These are phyloP conservation scores for Trichoderma afroharzianum DNA, from an alignment of 2,329 filamentous ascomycete species.

Conservation along the genomic window DNA sequence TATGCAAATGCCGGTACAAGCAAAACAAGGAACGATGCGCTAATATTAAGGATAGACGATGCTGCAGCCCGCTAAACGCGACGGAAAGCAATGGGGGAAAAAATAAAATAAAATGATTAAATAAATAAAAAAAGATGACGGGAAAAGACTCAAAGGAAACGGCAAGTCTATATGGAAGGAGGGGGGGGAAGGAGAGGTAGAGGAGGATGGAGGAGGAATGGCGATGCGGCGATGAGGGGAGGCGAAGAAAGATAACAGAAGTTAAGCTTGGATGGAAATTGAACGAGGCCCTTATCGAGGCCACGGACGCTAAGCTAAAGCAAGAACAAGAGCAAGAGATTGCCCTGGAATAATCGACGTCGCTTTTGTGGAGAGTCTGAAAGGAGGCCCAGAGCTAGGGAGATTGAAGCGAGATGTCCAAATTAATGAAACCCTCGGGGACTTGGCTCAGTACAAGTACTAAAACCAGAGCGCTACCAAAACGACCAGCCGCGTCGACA, in stretches of 20 bases:
- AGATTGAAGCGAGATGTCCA: constrained; percentile 9
- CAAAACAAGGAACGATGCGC: constrained; percentile 13
- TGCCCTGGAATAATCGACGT: neutral
- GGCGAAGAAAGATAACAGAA: constrained; percentile 19
- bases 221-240: constrained; percentile 14
- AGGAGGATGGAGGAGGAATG: neutral
- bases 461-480: neutral
- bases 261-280: constrained; percentile 5
- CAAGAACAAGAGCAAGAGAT: neutral
- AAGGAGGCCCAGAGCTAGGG: neutral
- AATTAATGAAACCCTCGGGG: constrained; percentile 6
- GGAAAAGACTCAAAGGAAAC: neutral
- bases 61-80: neutral
- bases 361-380: neutral
- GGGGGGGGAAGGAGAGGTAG: neutral
- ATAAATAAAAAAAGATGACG: constrained; percentile 15
- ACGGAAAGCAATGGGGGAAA: neutral
- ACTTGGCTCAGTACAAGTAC: constrained; percentile 7
- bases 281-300: neutral
- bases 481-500: neutral
- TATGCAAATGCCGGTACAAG: constrained; percentile 17
- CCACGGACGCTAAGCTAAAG: neutral
- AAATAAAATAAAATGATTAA: constrained; percentile 16
- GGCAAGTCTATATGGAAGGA: constrained; percentile 12
- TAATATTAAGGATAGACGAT: constrained; percentile 16